Evolutionary conservation across 1,284 basidiomycete species (phyloP), one percentile per base, ranked within the genome.

Genomic region (Inonotus obliquus): DNA sequence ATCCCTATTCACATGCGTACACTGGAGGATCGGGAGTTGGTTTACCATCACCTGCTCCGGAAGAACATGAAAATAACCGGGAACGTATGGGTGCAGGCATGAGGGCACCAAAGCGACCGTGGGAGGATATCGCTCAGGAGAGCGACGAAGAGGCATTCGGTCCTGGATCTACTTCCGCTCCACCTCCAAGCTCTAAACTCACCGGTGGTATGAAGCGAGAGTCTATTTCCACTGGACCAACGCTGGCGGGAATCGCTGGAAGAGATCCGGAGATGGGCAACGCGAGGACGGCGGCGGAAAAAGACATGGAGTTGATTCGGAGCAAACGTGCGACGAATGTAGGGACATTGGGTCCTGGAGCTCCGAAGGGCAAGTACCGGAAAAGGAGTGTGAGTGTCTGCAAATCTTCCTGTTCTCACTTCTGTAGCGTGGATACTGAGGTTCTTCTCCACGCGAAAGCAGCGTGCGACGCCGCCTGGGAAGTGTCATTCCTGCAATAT

Each of bases 401-500:
- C 57, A 65, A 56, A 69, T n/a, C n/a, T n/a, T n/a, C n/a, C 67
- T 44, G 41, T 5, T 39, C 67, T 65, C 19, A 19, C 25, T 66
- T 68, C 62, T 70, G 72, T 74, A 1, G 17, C 17, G 5, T 74
- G 68, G 67, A 68, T 29, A 19, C 14, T 52, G 21, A 32, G 13
- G 25, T 32, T 52, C 2, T 27, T 52, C 27, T n/a, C 51, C 32
- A 14, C 21, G 32, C 23, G 37, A 25, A 45, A 59, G 37, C 75
- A 91, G 89, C 83, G 89, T 64, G 88, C 89, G 54, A 87, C 85
- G 44, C 90, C 89, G 23, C 89, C 89, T 11, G 89, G 89, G 9
- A 89, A 90, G 70, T 92, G 89, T 68, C 88, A 91, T 72, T 90
- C 89, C 29, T 92, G 89, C 71, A 89, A 89, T 73, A 91, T 89